Evolutionary conservation across 2,329 filamentous ascomycete species (phyloP), one percentile per base, ranked within the genome.

Genomic region (Fusarium sterilihyphosum): DNA sequence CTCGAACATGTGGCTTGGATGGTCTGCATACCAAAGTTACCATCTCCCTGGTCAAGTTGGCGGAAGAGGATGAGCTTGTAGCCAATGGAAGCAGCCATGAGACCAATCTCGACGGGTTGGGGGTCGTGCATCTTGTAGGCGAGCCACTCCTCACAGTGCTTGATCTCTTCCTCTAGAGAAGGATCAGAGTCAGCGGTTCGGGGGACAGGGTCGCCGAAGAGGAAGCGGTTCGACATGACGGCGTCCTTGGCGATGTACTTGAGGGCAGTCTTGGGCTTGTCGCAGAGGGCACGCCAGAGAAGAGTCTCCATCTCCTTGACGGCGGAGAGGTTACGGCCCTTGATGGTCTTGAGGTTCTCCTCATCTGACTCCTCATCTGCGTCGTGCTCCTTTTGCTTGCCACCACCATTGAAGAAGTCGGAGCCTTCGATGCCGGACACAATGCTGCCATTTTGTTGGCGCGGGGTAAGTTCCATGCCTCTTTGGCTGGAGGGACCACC

Each of bases 291-390:
- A 50, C 77, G 77, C 77, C 77, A 79, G 61, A 79, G 73, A 24
- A 79, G 75, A 33, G 77, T 79, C 65, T 79, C 77, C 77, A 79
- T 79, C 68, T 79, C 77, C 58, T 78, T 79, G 14, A 73, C 77
- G 29, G 77, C 77, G 22, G 71, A 63, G 54, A 71, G 73, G 61
- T 79, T 79, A 9, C 77, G 77, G 40, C 76, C 77, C 66, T 78
- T 78, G 70, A 79, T 79, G 10, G 77, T 79, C 44, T 79, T 78
- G 54, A 75, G 70, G 47, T 79, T 78, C 53, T 78, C 74, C 7
- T 76, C 77, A 8, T 79, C 77, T 56, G 58, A 73, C 33, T 78
- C 76, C 4, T 78, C 71, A 44, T 78, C 77, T 14, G 75, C 67
- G 37, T 65, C 52, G 43, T 76, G 69, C 44, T 76, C 74, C 46